These are phyloP conservation scores for Sugiyamaella sp. DNA, from an alignment of 1,139 yeast species.

Conservation along the genomic window DNA sequence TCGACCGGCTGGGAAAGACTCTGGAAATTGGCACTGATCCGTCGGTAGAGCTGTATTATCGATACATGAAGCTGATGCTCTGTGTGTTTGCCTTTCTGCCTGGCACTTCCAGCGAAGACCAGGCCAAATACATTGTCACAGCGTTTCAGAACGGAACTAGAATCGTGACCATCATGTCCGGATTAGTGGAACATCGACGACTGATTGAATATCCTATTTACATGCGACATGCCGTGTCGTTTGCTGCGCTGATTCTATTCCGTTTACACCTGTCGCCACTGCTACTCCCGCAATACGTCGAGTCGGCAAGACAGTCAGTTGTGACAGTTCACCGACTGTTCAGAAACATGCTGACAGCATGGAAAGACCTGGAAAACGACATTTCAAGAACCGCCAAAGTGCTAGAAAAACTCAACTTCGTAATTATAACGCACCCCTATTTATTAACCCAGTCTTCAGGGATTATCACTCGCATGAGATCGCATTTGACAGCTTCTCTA, in stretches of 20 bases:
- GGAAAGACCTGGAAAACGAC: conserved; percentile 91
- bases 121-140: conserved; percentile 77
- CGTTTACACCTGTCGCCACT: conserved; percentile 80
- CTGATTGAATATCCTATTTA: conserved; percentile 86
- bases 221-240: conserved; percentile 80
- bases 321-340: conserved; percentile 89
- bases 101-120: conserved; percentile 87
- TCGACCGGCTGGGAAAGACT: conserved; percentile 68
- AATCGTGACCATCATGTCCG: conserved; percentile 75
- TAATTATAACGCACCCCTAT: conserved; percentile 84
- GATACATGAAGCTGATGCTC: conserved; percentile 77
- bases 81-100: conserved; percentile 92
- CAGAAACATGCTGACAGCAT: conserved; percentile 84
- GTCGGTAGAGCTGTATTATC: conserved; percentile 74
- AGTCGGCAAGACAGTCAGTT: conserved; percentile 88
- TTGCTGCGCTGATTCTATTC: conserved; percentile 78
- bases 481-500: conserved; percentile 87
- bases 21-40: conserved; percentile 50
- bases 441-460: conserved; percentile 69
- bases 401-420: conserved; percentile 87
- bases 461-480: conserved; percentile 84
- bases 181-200: conserved; percentile 64
- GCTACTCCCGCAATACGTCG: conserved; percentile 74
- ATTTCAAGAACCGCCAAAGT: conserved; percentile 91
- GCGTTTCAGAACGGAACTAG: conserved; percentile 84